Percentiles rank a stretch among this genome's conserved stretches.
Conservation (phyloP, 2,329 filamentous ascomycete genomes). For the Alternaria burnsii region DNA sequence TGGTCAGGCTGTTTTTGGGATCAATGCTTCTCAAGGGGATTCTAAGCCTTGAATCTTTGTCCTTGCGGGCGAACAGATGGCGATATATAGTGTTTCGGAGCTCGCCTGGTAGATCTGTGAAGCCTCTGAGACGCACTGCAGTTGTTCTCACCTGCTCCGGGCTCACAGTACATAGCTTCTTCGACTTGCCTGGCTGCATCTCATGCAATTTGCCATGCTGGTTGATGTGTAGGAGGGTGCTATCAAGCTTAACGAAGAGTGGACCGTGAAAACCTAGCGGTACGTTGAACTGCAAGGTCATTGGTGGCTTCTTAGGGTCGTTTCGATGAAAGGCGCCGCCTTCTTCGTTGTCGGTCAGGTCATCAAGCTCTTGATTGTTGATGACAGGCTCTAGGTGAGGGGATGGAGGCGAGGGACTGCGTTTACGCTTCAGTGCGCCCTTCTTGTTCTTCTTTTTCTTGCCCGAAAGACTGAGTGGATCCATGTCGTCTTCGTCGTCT, state of each 20-base stretch:
- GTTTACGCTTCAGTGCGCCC: slow-evolving; percentile 49
- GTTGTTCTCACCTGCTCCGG: not conserved
- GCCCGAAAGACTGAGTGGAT: slow-evolving; percentile 23
- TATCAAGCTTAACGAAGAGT: slow-evolving; percentile 54
- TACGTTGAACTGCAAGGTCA: slow-evolving; percentile 57
- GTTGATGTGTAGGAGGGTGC: slow-evolving; percentile 26
- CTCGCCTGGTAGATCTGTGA: slow-evolving; percentile 50
- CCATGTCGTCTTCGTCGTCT: slow-evolving; percentile 40
- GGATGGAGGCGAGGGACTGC: slow-evolving; percentile 46
- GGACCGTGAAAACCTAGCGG: slow-evolving; percentile 57
- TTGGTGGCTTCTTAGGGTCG: slow-evolving; percentile 31
- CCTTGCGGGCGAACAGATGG: slow-evolving; percentile 50
- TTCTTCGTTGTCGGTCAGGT: slow-evolving; percentile 41
- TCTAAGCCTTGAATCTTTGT: slow-evolving; percentile 42
- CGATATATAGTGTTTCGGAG: slow-evolving; percentile 60
- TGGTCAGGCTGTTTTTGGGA: slow-evolving; percentile 43
- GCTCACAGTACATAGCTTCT: slow-evolving; percentile 11
- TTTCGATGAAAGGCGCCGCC: slow-evolving; percentile 24
- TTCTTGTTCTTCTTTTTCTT: slow-evolving; percentile 32
- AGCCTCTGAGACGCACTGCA: slow-evolving; percentile 21
- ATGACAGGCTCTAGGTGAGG: slow-evolving; percentile 48
- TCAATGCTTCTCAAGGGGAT: slow-evolving; percentile 34
- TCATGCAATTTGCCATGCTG: slow-evolving; percentile 21
- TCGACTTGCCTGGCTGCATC: slow-evolving; percentile 25
- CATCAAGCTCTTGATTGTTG: slow-evolving; percentile 39